Percentiles rank a stretch among this genome's conserved stretches.
These are phyloP conservation scores for Fonsecaea pugnacius DNA, from an alignment of 2,329 filamentous ascomycete species.

Conservation along the genomic window DNA sequence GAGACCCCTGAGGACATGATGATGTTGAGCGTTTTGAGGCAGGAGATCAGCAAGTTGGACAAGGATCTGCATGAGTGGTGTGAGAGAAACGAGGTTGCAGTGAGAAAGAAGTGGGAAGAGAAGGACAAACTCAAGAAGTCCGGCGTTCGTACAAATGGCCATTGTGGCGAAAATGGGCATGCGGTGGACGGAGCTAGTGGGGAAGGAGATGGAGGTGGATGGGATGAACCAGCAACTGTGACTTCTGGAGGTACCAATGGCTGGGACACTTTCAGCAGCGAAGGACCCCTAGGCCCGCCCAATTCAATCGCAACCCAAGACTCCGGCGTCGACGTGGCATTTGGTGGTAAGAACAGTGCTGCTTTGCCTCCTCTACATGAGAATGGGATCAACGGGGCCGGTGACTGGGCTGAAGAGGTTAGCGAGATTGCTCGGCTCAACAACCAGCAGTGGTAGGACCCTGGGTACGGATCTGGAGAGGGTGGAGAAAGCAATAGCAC, in stretches of 20 bases:
- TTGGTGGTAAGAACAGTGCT: constrained; percentile 3
- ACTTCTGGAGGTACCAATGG: not conserved
- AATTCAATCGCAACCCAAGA: constrained; percentile 10
- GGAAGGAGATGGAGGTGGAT: not conserved
- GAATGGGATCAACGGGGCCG: constrained; percentile 11
- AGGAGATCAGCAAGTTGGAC: constrained; percentile 26
- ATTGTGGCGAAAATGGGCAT: constrained; percentile 4
- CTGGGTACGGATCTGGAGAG: not conserved
- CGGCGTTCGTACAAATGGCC: constrained; percentile 4
- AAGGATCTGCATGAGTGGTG: constrained; percentile 32
- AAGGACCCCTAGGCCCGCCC: constrained; percentile 6
- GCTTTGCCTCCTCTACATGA: constrained; percentile 8
- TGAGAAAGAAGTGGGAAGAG: constrained; percentile 30
- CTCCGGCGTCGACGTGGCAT: not conserved
- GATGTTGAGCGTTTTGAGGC: constrained; percentile 24
- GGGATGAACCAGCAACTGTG: constrained; percentile 1
- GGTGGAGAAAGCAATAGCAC: not conserved
- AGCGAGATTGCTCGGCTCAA: constrained; percentile 16
- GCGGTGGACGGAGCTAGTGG: constrained; percentile 2
- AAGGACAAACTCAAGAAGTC: constrained; percentile 22
- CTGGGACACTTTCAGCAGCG: constrained; percentile 11
- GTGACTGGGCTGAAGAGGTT: constrained; percentile 33
- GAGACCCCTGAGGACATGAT: constrained; percentile 31
- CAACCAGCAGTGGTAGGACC: constrained; percentile 16
- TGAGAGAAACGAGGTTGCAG: constrained; percentile 27